Evolutionary conservation across 2,329 filamentous ascomycete genomes (phyloP), one percentile per base, ranked within the genome.

Genomic region (Fusarium albidum): DNA sequence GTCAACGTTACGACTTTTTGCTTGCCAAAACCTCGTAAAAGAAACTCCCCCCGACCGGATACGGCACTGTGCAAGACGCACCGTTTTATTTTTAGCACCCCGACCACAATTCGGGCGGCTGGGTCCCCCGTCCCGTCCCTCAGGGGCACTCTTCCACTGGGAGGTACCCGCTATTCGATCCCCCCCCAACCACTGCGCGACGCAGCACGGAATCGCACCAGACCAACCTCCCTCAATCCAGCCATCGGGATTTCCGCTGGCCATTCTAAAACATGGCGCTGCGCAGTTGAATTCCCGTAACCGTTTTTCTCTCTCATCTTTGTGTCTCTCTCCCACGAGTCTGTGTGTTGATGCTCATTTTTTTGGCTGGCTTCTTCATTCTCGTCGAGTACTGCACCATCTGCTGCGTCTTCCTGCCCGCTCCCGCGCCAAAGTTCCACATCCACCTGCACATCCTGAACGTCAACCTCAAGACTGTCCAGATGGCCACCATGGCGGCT

Each of bases 141-240:
- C 21, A 21, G 21, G 21, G 21, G 21, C 5, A 7, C 21, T 21
- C 21, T 21, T 21, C 7, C 21, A 21, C 21, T 21, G 21, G 21
- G 21, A 5, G 21, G 21, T 5, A 21, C 21, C 21, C 21, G 21
- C 21, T 21, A 21, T 21, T 21, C 21, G 21, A 21, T 21, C 21
- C 21, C 21, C 21, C 21, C 42, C 42, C 42, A 45, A 45, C 42
- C 44, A 47, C 18, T 12, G 14, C 9, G n/a, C 7, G 25, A 29
- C 28, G 29, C 13, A 14, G n/a, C 44, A 31, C 44, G 40, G 26
- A 44, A 40, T 31, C 35, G 27, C 47, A 41, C 18, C 26, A 42
- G 26, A 55, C 57, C 58, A 61, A 55, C 58, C 57, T 61, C 52
- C 42, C 38, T 21, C 35, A 61, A 59, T 61, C 57, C 57, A 61